Base-by-base conservation (phyloP, 306 rosid genomes). In the Glycine tomentella region DNA sequence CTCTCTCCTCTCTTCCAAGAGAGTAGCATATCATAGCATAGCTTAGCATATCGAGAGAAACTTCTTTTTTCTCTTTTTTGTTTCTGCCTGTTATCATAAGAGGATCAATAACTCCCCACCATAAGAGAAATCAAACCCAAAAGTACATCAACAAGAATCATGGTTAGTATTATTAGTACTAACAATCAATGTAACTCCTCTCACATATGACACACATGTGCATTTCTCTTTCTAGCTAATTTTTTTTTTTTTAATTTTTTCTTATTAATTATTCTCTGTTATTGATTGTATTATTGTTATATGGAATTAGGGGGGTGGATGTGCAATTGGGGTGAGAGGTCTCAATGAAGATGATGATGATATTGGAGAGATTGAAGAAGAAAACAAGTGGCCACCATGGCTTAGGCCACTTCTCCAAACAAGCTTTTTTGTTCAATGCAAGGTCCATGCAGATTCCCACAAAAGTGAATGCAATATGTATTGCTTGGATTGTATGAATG, bases 391-490 rank as follows among this genome's bases (percentile, higher is more conserved):
- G 94, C 94, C 94, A 51, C 86, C 87, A 20, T 90, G 92, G 94
- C 70, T 90, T 63, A 48, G 14, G 64, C 92, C 94, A 12, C 91
- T 90, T 83, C 86, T 90, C 1, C 67, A 78, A 81, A 85, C 92
- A 46, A 88, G 82, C 15, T 90, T 90, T 88, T 90, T 90, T 79
- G 90, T 87, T 79, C 91, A 88, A 79, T 90, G 94, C 88, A 87
- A 88, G 69, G 75, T 81, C 59, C 94, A 90, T 15, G 70, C 82
- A 8, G 90, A 90, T 88, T 90, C 92, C 34, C 89, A 88, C 82
- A 90, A 88, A 80, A 85, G 86, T 66, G 94, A 90, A 88, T 90
- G 94, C 82, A 90, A 90, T 80, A 90, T 90, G 94, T 90, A 86
- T 82, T 90, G 94, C 36, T 87, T 90, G 85, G 94, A 90, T 45